Evolutionary conservation across 805 yeast species (phyloP).

Genomic region (Ogataea parapolymorpha): DNA sequence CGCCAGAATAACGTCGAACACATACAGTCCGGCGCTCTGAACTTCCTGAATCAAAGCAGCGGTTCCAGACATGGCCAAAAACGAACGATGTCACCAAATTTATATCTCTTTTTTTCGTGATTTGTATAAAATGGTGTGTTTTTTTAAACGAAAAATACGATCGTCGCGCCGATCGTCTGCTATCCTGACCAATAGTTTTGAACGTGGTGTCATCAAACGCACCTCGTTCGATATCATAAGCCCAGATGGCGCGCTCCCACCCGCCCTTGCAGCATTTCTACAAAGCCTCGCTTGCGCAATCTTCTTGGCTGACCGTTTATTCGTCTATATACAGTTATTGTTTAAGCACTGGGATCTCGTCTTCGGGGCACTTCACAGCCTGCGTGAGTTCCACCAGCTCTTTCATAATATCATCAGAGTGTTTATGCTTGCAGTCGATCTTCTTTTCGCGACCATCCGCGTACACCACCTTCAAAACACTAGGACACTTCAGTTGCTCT

Average conservation of each 20-base stretch:
- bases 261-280: not conserved
- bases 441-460: slow-evolving; percentile 36
- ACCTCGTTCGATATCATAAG: no score
- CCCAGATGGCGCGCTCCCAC: no score
- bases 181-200: not conserved
- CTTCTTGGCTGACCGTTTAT: not conserved
- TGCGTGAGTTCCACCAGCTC: slow-evolving; percentile 49
- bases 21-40: slow-evolving; percentile 1
- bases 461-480: slow-evolving; percentile 40
- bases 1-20: slow-evolving; percentile 12
- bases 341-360: slow-evolving; percentile 38
- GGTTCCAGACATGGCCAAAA: slow-evolving; percentile 25
- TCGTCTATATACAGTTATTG: slow-evolving; percentile 1
- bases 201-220: not conserved
- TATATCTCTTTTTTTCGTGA: slow-evolving; percentile 3
- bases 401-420: slow-evolving; percentile 50
- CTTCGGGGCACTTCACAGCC: slow-evolving; percentile 49
- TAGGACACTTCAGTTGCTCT: slow-evolving; percentile 44
- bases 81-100: not conserved
- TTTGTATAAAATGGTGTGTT: slow-evolving; percentile 9
- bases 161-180: slow-evolving; percentile 10
- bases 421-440: slow-evolving; percentile 53
- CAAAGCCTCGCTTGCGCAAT: not conserved
- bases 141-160: slow-evolving; percentile 8
- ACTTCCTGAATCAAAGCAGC: slow-evolving; percentile 23